Evolutionary conservation across 2,329 filamentous ascomycete genomes (phyloP), one percentile per base, ranked within the genome.

Genomic region (Rachicladosporium sp.): DNA sequence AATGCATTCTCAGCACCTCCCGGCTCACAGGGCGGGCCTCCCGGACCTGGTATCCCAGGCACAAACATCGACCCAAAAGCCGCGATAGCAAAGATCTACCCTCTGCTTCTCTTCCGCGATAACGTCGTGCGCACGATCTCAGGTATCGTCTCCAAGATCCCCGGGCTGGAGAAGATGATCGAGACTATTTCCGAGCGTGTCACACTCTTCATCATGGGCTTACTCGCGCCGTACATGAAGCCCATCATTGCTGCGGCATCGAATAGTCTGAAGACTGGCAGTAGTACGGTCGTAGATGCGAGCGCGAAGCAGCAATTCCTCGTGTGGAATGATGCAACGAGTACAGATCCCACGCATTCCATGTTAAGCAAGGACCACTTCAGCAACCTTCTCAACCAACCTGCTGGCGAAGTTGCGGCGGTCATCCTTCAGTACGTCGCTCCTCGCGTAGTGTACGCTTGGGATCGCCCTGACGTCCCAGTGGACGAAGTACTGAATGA

Each of bases 121-220:
- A 91, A 82, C 54, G 87, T 98, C 40, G 88, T 95, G 37, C 85
- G 85, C 50, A 75, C 80, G 31, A 87, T 98, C 60, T 86, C 78
- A 54, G 74, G 77, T 31, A 81, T 87, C 38, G 86, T 96, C 49
- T 78, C 87, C 52, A 95, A 93, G 66, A 82, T 98, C 31, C 91
- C 91, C 0, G 89, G 89, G 1, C 70, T 98, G 3, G 86, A 94
- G 62, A 67, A 80, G 45, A 68, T 95, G n/a, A 77, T 96, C 13
- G 89, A 96, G 47, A 89, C 86, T 52, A 93, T 98, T 52, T 85
- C 82, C 41, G 91, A 98, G 65, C 89, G 83, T 1, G 69, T 98
- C 31, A 94, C 89, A 0, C 72, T 94, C 5, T 96, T 96, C 57
- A 76, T 98, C 37, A 73, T 98, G 45, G 88, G 87, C 4, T 73